Conservation (phyloP, 2,329 filamentous ascomycete genomes). For the Tolypocladium amazonense region DNA sequence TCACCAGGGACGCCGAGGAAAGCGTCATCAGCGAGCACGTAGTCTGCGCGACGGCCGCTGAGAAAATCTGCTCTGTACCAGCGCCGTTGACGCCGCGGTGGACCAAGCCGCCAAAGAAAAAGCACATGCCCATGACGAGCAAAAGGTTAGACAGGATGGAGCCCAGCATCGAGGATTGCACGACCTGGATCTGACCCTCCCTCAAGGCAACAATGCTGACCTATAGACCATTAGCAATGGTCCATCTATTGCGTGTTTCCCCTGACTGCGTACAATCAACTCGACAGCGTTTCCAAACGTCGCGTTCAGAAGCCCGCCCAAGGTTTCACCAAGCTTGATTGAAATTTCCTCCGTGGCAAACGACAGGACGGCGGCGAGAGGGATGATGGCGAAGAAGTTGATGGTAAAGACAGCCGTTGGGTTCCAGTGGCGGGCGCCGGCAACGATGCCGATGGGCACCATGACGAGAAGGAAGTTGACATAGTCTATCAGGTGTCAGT, state of each 20-base stretch:
- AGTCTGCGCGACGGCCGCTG: conserved; percentile 67
- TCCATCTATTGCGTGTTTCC: too few species aligned
- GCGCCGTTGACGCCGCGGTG: conserved; percentile 46
- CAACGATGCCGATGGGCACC: conserved; percentile 62
- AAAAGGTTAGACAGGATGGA: conserved; percentile 92
- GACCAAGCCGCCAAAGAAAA: conserved; percentile 61
- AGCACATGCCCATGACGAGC: conserved; percentile 74
- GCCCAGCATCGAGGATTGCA: conserved; percentile 96
- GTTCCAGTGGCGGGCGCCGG: conserved; percentile 51
- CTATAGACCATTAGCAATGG: conserved; percentile 29
- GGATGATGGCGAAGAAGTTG: conserved; percentile 75
- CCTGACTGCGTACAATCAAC: conserved; percentile 49
- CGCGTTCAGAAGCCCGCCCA: conserved; percentile 65
- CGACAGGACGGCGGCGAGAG: conserved; percentile 61
- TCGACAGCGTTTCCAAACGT: conserved; percentile 76
- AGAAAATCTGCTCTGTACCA: conserved; percentile 60
- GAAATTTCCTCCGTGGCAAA: conserved; percentile 73
- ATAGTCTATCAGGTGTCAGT: conserved; percentile 30
- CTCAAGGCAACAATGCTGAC: conserved; percentile 85
- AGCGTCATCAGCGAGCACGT: conserved; percentile 66
- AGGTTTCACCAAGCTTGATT: conserved; percentile 58
- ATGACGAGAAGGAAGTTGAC: conserved; percentile 63
- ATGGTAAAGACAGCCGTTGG: conserved; percentile 61
- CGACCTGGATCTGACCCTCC: conserved; percentile 81
- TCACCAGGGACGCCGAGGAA: conserved; percentile 66